These are phyloP conservation scores for Puccinia hordei DNA, from an alignment of 1,284 basidiomycete genomes.

Conservation along the genomic window DNA sequence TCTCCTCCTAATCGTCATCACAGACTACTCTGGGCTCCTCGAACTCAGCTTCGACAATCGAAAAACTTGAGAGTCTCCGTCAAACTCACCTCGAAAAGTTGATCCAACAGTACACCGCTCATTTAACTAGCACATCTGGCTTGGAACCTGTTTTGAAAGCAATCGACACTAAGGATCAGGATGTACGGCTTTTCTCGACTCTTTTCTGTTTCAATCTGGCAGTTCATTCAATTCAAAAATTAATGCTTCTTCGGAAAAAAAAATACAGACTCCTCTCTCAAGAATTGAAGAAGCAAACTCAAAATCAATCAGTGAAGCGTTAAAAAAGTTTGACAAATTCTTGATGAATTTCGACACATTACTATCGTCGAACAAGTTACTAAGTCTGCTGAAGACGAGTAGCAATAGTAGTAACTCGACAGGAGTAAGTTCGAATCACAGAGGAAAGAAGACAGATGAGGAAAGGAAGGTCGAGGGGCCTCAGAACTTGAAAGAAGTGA, in stretches of 20 bases:
- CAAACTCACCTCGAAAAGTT: constrained; percentile 32
- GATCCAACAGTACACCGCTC: constrained; percentile 66
- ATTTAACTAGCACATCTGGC: constrained; percentile 73
- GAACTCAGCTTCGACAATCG: not conserved
- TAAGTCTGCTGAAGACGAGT: constrained; percentile 15
- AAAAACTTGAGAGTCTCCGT: constrained; percentile 12
- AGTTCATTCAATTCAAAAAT: not conserved
- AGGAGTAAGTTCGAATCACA: constrained; percentile 72
- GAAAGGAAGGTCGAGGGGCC: not conserved
- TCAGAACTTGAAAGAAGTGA: constrained; percentile 17
- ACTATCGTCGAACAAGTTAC: constrained; percentile 13
- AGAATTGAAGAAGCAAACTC: constrained; percentile 59
- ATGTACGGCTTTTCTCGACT: constrained; percentile 62
- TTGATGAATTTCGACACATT: constrained; percentile 61
- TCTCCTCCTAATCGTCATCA: not conserved
- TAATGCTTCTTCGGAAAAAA: not conserved
- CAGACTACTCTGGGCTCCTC: constrained; percentile 12
- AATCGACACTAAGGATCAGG: constrained; percentile 65
- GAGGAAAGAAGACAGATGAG: constrained; percentile 66
- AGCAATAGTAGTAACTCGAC: constrained; percentile 64
- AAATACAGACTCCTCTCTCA: constrained; percentile 65
- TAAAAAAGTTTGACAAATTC: constrained; percentile 61
- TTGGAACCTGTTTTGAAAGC: constrained; percentile 69
- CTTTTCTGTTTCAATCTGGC: not conserved
- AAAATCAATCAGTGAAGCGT: constrained; percentile 58